Base-by-base conservation (phyloP, 305 asterid species). In the Solanum hybrid region DNA sequence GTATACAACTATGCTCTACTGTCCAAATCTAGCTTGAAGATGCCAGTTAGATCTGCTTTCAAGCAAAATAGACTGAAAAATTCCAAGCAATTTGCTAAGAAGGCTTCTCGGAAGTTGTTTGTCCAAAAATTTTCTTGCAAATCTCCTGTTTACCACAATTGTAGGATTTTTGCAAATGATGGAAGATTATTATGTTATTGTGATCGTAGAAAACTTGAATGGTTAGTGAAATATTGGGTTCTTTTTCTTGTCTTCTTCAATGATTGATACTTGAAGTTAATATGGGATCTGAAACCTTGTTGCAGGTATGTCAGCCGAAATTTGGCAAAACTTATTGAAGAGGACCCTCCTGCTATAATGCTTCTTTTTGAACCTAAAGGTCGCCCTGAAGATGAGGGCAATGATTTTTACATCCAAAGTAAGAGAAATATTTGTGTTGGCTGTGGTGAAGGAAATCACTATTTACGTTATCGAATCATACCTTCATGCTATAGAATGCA, bases 331-430 rank as follows among this genome's bases (percentile, higher is more conserved):
- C 94, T 96, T 71, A 94, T 96, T 87, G 99, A 95, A 81, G 94
- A 95, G 66, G 95, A 96, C 89, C 98, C 99, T 91, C 95, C 93
- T 86, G 96, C 99, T 79, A 95, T 97, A 91, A 94, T 92, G 93
- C 99, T 97, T 80, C 97, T 96, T 87, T 97, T 97, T 88, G 99
- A 97, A 93, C 99, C 99, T 88, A 97, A 96, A 93, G 99, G 99
- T 35, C 98, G 99, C n/a, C 99, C 99, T 34, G 99, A 97, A 93
- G 99, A 97, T 88, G 99, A 96, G 93, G 99, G 94, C 87, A 97
- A 96, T 77, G 98, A 94, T 92, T 97, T 97, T 89, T 97, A 97
- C 91, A 94, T 97, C 89, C 99, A 96, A 92, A 97, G 98, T 92
- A 97, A 97, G 96, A 96, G 95, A 94, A 97, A 97, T 88, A 97